phyloP scores from a whole-genome alignment of 2,329 filamentous ascomycete species.

The Mycosphaerella arachidis region DNA sequence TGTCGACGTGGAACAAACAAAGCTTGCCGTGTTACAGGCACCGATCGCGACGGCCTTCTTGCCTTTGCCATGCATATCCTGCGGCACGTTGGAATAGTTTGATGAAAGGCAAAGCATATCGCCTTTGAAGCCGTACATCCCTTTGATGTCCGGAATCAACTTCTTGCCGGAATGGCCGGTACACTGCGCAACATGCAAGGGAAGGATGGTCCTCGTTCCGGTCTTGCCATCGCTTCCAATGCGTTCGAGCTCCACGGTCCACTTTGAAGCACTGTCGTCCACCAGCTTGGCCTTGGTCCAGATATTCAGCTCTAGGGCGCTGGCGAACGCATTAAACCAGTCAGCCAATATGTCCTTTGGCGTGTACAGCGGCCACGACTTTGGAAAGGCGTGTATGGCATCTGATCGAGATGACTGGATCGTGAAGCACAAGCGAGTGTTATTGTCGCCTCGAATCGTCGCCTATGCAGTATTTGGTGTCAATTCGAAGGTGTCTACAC shows the following conservation, averaged over 20 bases:
- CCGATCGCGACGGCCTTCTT: conserved; percentile 43
- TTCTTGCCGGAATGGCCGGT: conserved; percentile 67
- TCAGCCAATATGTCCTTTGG: conserved; percentile 68
- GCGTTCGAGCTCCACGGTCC: conserved; percentile 53
- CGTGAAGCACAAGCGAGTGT: conserved; percentile 41
- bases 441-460: conserved; percentile 2
- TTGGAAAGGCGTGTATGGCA: conserved; percentile 63
- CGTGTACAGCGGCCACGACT: conserved; percentile 64
- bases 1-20: neutral
- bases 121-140: conserved; percentile 49
- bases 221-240: conserved; percentile 38
- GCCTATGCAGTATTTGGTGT: neutral
- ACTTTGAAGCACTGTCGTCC: conserved; percentile 47
- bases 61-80: conserved; percentile 27
- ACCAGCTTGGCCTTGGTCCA: conserved; percentile 50
- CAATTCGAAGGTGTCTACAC: neutral
- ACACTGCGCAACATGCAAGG: conserved; percentile 60
- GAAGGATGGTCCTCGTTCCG: conserved; percentile 50
- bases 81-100: conserved; percentile 43
- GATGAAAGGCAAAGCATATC: conserved; percentile 50
- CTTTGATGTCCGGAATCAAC: conserved; percentile 38
- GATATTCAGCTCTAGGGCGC: conserved; percentile 61
- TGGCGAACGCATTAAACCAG: conserved; percentile 63
- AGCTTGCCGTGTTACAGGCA: conserved; percentile 39
- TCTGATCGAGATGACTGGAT: conserved; percentile 58